phyloP scores from a whole-genome alignment of 176 grass and related monocot species.

The Hsuehochloa calcarea region DNA sequence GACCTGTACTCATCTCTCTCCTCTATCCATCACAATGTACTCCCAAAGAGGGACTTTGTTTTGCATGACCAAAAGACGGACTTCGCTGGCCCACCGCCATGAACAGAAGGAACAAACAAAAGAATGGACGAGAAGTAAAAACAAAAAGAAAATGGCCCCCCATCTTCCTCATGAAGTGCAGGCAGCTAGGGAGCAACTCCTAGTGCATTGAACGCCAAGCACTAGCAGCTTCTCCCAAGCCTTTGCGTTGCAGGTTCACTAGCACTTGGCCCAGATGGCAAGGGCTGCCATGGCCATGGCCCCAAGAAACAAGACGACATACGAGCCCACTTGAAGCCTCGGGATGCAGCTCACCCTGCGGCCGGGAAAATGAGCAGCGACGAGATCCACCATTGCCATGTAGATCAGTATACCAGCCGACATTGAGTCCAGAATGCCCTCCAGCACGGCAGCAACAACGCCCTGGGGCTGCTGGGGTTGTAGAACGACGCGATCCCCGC shows the following conservation, averaged over 20 bases:
- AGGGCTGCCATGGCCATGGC: slow-evolving; percentile 67
- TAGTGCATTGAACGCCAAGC: background rate
- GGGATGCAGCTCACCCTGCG: slow-evolving; percentile 55
- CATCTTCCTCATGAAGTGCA: background rate
- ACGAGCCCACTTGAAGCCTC: slow-evolving; percentile 52
- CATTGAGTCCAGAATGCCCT: slow-evolving; percentile 74
- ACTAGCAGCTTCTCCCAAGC: background rate
- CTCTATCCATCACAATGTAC: slow-evolving; percentile 14
- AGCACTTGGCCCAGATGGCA: slow-evolving; percentile 67
- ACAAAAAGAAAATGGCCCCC: background rate
- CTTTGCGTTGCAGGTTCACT: background rate
- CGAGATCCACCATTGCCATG: slow-evolving; percentile 75
- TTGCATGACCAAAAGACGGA: background rate
- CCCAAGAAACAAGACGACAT: slow-evolving; percentile 60
- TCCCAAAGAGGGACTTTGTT: slow-evolving; percentile 12
- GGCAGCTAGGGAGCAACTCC: background rate
- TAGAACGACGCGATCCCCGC: slow-evolving; percentile 53
- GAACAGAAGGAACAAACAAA: slow-evolving; percentile 32
- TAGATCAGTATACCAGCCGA: slow-evolving; percentile 88
- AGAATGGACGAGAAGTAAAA: slow-evolving; percentile 11
- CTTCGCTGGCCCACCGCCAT: background rate
- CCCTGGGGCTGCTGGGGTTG: slow-evolving; percentile 57
- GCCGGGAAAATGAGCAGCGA: slow-evolving; percentile 73
- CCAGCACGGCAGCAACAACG: slow-evolving; percentile 60
- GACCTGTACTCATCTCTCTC: background rate